phyloP scores from a whole-genome alignment of 2,329 filamentous ascomycete species.

The Pezicula neosporulosa region DNA sequence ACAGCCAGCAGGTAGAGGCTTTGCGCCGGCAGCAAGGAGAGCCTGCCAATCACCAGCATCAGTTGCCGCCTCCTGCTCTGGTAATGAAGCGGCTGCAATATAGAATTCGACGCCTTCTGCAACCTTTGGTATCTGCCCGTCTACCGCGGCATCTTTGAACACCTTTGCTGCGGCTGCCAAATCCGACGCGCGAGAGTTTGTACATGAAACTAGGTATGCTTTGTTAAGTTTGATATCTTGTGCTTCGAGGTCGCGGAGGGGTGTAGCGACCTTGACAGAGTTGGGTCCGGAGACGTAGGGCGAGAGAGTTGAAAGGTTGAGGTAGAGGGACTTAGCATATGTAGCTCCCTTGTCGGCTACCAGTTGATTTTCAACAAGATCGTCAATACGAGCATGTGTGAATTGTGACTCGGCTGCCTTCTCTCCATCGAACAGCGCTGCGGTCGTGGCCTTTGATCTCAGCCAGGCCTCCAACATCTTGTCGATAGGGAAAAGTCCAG shows the following conservation, averaged over 20 bases:
- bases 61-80: conserved; percentile 76
- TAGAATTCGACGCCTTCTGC: conserved; percentile 79
- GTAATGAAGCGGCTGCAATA: conserved; percentile 78
- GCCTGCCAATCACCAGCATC: conserved; percentile 82
- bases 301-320: conserved; percentile 79
- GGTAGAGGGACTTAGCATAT: conserved; percentile 80
- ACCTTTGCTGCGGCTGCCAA: conserved; percentile 79
- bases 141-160: conserved; percentile 70
- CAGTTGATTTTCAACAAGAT: conserved; percentile 64
- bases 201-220: conserved; percentile 88
- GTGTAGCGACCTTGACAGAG: conserved; percentile 82
- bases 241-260: conserved; percentile 67
- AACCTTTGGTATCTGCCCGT: conserved; percentile 64
- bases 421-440: conserved; percentile 54
- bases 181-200: conserved; percentile 80
- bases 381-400: conserved; percentile 69
- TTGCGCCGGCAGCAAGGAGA: conserved; percentile 76
- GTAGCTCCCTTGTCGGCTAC: conserved; percentile 70
- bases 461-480: conserved; percentile 68
- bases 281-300: conserved; percentile 87
- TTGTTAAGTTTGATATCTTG: conserved; percentile 77
- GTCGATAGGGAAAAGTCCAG: conserved; percentile 80
- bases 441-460: conserved; percentile 69
- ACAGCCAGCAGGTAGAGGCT: conserved; percentile 68
- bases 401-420: conserved; percentile 55